Evolutionary conservation across 768 basidiomycete species (phyloP), one percentile per base, ranked within the genome.

Genomic region (Holtermannia corniformis): DNA sequence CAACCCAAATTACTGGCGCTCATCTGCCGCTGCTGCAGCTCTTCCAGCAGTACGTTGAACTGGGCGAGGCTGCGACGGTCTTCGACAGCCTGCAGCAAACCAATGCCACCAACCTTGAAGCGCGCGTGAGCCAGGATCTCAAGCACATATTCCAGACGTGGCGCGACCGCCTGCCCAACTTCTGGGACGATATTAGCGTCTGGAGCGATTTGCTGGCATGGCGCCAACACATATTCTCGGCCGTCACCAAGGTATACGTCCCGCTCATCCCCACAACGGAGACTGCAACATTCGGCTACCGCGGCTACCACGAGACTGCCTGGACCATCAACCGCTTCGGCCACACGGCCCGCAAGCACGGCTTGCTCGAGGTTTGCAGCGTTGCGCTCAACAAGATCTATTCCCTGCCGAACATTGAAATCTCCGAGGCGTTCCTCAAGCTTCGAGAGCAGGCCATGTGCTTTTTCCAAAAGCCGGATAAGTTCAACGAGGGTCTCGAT

Each of bases 261-360:
- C 95, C 95, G 10, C 80, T 99, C 44, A 91, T 96, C 51, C 73
- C 75, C 11, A 68, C 65, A 42, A 68, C 65, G 14, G 72, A 75
- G 21, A 75, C 75, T 5, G 77, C 75, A 5, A 77, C 65, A 1
- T 86, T 82, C 65, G 93, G 91, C 5, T 97, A 89, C 69, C 81
- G 95, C 47, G 95, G 95, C 5, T 96, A 88, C 71, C 95, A 99
- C 67, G 95, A 99, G 76, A 97, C 91, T 0, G 95, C 95, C 5
- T 99, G 95, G 95, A 97, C 95, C 67, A 96, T 97, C 76, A 99
- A 99, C 70, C 85, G 95, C 14, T 97, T 99, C 67, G 95, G 95
- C 7, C 93, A 99, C 73, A 91, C 96, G 50, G 95, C 95, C 20
- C 80, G 95, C 53, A 93, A 97, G 73, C 95, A 99, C 66, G 87